Conservation (phyloP, 2,329 filamentous ascomycete genomes). For the Cladorrhinum sp. region DNA sequence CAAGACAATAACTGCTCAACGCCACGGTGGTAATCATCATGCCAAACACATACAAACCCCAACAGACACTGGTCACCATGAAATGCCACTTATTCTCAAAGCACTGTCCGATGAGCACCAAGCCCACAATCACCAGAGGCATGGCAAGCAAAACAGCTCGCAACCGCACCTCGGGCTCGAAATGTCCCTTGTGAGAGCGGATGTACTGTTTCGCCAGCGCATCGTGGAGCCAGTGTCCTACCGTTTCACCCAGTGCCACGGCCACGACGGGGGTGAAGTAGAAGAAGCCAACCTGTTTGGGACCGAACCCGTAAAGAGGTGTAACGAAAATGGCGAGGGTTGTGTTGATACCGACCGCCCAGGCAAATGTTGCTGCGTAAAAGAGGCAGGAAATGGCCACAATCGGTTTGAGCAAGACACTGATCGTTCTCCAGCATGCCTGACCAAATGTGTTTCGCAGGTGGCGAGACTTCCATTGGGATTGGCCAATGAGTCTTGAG, state of each 20-base stretch:
- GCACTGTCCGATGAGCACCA: slow-evolving; percentile 52
- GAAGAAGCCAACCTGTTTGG: slow-evolving; percentile 51
- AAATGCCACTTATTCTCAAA: slow-evolving; percentile 51
- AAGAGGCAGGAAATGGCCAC: slow-evolving; percentile 38
- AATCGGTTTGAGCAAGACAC: slow-evolving; percentile 39
- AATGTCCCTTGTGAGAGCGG: slow-evolving; percentile 45
- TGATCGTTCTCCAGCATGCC: slow-evolving; percentile 38
- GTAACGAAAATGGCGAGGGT: slow-evolving; percentile 52
- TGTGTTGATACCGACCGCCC: slow-evolving; percentile 56
- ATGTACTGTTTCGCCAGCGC: slow-evolving; percentile 44
- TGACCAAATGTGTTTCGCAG: slow-evolving; percentile 40
- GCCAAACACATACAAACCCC: slow-evolving; percentile 55
- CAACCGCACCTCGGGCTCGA: slow-evolving; percentile 57
- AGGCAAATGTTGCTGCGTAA: slow-evolving; percentile 43
- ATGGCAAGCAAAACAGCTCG: slow-evolving; percentile 45
- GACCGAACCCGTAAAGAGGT: slow-evolving; percentile 49
- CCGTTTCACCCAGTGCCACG: slow-evolving; percentile 50
- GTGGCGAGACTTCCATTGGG: slow-evolving; percentile 36
- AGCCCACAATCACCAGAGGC: slow-evolving; percentile 47
- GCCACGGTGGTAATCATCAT: slow-evolving; percentile 54
- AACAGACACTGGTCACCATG: slow-evolving; percentile 47
- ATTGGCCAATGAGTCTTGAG: slow-evolving; percentile 31
- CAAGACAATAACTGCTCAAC: slow-evolving; percentile 50
- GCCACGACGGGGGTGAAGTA: slow-evolving; percentile 58
- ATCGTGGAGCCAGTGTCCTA: slow-evolving; percentile 58